Evolutionary conservation across 257 asterid species (phyloP).

Genomic region (Gentiana straminea): DNA sequence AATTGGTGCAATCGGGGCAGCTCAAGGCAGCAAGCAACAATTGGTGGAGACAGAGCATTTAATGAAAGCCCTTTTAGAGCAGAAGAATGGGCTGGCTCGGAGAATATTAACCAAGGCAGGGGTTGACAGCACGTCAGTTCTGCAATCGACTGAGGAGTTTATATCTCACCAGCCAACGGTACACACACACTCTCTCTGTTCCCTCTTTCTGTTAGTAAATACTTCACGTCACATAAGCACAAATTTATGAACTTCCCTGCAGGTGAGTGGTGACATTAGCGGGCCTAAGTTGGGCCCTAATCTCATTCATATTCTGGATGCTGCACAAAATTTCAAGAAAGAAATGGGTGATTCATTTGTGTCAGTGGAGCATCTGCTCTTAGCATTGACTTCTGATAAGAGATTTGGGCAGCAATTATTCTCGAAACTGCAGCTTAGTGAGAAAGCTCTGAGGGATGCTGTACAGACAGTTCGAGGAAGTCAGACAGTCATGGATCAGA

Average conservation of each 20-base stretch:
- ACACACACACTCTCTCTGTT: not conserved
- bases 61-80: conserved; percentile 84
- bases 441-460: conserved; percentile 73
- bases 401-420: conserved; percentile 76
- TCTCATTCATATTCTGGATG: conserved; percentile 56
- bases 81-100: conserved; percentile 86
- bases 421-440: conserved; percentile 47
- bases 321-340: conserved; percentile 54
- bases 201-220: not conserved
- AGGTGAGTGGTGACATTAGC: conserved; percentile 66
- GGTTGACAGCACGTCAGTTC: conserved; percentile 63
- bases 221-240: not conserved
- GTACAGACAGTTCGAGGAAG: conserved; percentile 81
- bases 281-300: conserved; percentile 73
- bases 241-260: conserved; percentile 15
- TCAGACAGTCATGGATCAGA: conserved; percentile 83
- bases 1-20: conserved; percentile 64
- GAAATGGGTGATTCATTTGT: conserved; percentile 85
- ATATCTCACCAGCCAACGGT: conserved; percentile 85
- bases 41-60: conserved; percentile 89
- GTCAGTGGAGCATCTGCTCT: conserved; percentile 85
- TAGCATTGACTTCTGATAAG: conserved; percentile 60
- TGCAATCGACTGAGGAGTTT: conserved; percentile 60
- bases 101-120: conserved; percentile 88
- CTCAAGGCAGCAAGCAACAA: conserved; percentile 59